Conservation (phyloP, 768 basidiomycete genomes). For the Artomyces pyxidatus region DNA sequence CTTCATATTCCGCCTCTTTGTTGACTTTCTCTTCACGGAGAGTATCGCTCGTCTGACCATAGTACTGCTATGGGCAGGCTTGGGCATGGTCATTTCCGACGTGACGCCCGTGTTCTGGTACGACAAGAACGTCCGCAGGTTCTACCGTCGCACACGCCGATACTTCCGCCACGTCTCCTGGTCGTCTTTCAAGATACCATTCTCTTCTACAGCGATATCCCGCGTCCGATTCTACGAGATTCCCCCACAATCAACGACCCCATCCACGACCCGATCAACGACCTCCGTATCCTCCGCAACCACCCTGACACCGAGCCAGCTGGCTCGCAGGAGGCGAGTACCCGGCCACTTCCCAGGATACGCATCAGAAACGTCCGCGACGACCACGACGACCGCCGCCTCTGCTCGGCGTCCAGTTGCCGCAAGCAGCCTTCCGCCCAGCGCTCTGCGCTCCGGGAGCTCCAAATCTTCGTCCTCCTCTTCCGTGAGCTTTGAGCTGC, state of each 20-base stretch:
- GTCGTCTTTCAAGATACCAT: slow-evolving; percentile 4
- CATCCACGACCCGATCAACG: not conserved
- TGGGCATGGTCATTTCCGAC: slow-evolving; percentile 48
- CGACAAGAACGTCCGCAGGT: slow-evolving; percentile 27
- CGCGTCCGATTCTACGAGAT: slow-evolving; percentile 15
- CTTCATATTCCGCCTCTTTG: slow-evolving; percentile 58
- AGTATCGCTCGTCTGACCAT: slow-evolving; percentile 37
- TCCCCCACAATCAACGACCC: not conserved
- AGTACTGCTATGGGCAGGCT: slow-evolving; percentile 43
- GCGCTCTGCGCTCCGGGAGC: slow-evolving; percentile 8
- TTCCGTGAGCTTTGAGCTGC: slow-evolving; percentile 13
- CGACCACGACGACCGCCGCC: no score
- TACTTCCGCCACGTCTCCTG: slow-evolving; percentile 12
- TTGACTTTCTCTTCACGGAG: slow-evolving; percentile 64
- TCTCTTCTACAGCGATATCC: slow-evolving; percentile 19
- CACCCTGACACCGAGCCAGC: not conserved
- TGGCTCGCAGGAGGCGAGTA: slow-evolving; percentile 5
- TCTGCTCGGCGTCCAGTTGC: slow-evolving; percentile 9
- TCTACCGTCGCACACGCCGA: slow-evolving; percentile 20
- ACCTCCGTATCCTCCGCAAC: not conserved
- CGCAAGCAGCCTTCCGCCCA: slow-evolving; percentile 11
- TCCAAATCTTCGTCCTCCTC: slow-evolving; percentile 14
- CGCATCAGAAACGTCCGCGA: slow-evolving; percentile 6
- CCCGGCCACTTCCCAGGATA: slow-evolving; percentile 11
- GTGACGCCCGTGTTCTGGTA: slow-evolving; percentile 38